Percentiles rank a stretch among this genome's conserved stretches.
These are phyloP conservation scores for Alternaria incomplexa DNA, from an alignment of 2,329 filamentous ascomycete genomes.

Conservation along the genomic window DNA sequence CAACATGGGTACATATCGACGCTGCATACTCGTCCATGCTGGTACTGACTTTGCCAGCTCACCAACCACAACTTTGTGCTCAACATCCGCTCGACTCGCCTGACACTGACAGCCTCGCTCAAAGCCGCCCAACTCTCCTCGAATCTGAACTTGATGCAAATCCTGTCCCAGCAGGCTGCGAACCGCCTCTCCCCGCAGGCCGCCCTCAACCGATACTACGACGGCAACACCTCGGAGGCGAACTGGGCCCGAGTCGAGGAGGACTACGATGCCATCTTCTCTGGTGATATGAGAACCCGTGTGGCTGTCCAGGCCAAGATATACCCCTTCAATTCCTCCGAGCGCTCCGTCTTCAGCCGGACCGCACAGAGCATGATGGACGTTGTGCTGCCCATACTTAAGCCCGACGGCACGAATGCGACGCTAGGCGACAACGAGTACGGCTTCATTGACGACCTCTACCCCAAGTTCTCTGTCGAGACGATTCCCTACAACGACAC, in stretches of 20 bases:
- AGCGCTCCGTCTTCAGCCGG: constrained; percentile 44
- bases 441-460: constrained; percentile 76
- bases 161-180: constrained; percentile 73
- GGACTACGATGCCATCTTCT: constrained; percentile 77
- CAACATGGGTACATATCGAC: constrained; percentile 61
- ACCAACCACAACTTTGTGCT: constrained; percentile 69
- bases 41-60: constrained; percentile 48
- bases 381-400: constrained; percentile 68
- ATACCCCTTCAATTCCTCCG: constrained; percentile 71
- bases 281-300: constrained; percentile 56
- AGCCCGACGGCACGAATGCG: constrained; percentile 63
- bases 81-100: constrained; percentile 62
- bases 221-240: constrained; percentile 59
- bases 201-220: constrained; percentile 58
- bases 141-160: constrained; percentile 79
- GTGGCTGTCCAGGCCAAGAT: constrained; percentile 74
- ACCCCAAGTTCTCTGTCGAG: constrained; percentile 77
- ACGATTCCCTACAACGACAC: constrained; percentile 39
- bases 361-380: constrained; percentile 55
- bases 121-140: constrained; percentile 83
- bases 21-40: not conserved
- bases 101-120: constrained; percentile 81
- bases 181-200: constrained; percentile 65
- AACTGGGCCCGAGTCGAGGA: constrained; percentile 67
- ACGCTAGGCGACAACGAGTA: constrained; percentile 65